These are phyloP conservation scores for Alternaria dauci DNA, from an alignment of 2,329 filamentous ascomycete species.

Conservation along the genomic window DNA sequence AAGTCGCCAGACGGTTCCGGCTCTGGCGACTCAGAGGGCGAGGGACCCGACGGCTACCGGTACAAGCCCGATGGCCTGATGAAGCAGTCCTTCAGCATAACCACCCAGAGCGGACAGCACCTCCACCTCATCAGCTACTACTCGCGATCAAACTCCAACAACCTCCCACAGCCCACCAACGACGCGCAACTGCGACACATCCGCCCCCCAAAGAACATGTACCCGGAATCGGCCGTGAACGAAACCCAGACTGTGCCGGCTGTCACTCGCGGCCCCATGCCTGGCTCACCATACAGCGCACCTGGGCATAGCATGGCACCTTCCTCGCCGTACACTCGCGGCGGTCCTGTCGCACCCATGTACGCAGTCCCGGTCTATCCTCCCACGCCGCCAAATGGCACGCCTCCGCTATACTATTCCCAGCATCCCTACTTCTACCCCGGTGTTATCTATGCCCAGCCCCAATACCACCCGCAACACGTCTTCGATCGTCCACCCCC, in stretches of 20 bases:
- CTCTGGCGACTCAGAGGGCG: constrained; percentile 83
- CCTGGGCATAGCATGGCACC: constrained; percentile 64
- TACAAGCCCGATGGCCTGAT: constrained; percentile 90
- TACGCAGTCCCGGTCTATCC: constrained; percentile 53
- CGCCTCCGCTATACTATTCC: constrained; percentile 52
- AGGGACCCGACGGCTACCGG: constrained; percentile 58
- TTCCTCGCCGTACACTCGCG: constrained; percentile 58
- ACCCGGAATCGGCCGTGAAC: constrained; percentile 92
- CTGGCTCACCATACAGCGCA: constrained; percentile 64
- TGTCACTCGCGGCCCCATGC: constrained; percentile 77
- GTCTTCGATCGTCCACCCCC: constrained; percentile 50
- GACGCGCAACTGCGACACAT: constrained; percentile 84
- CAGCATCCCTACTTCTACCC: constrained; percentile 46
- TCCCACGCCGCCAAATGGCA: constrained; percentile 53
- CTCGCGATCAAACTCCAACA: constrained; percentile 78
- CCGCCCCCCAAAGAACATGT: constrained; percentile 90
- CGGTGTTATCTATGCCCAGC: constrained; percentile 46
- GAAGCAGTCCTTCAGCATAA: constrained; percentile 99
- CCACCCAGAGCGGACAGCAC: constrained; percentile 86
- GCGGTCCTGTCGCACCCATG: constrained; percentile 52
- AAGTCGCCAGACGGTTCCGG: constrained; percentile 86
- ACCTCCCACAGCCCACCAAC: constrained; percentile 80
- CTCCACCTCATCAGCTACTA: constrained; percentile 98
- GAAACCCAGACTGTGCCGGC: constrained; percentile 83
- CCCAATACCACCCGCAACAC: constrained; percentile 39